These are phyloP conservation scores for Aspergillus versicolor DNA, from an alignment of 2,329 filamentous ascomycete species.

Conservation along the genomic window DNA sequence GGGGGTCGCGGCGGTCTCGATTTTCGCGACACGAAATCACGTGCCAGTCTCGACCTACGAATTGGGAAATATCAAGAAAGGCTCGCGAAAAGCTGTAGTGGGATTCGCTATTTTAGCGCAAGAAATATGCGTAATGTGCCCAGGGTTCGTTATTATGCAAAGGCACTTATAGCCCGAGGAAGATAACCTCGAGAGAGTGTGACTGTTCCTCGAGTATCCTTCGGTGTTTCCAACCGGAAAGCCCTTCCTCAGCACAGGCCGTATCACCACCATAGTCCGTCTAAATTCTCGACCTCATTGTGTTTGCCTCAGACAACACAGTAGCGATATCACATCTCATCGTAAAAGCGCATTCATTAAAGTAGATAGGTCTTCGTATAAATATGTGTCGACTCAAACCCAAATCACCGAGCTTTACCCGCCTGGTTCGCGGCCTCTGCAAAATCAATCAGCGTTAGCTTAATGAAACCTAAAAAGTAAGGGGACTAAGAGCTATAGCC, in stretches of 20 bases:
- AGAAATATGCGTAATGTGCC: not conserved
- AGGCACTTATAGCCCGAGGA: not conserved
- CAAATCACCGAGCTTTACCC: constrained; percentile 45
- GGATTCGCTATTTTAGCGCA: not conserved
- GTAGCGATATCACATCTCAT: constrained; percentile 16
- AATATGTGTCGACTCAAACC: not conserved
- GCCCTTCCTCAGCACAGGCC: not conserved
- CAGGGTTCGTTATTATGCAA: not conserved
- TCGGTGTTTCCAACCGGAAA: not conserved
- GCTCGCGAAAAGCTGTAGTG: not conserved
- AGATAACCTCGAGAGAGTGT: not conserved
- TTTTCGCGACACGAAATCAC: constrained; percentile 24
- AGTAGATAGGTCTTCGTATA: not conserved
- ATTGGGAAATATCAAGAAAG: not conserved
- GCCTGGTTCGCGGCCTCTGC: constrained; percentile 52
- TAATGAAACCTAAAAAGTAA: not conserved
- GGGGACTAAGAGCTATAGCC: constrained; percentile 15
- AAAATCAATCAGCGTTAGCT: constrained; percentile 13
- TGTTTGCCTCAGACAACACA: not conserved
- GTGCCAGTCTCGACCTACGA: constrained; percentile 10
- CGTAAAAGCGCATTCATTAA: constrained; percentile 11
- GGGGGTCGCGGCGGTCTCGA: constrained; percentile 20
- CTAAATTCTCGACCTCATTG: not conserved
- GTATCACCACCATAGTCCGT: not conserved
- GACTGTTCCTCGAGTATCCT: not conserved